phyloP scores from a whole-genome alignment of 2,329 filamentous ascomycete genomes.

The Talaromyces amestolkiae region DNA sequence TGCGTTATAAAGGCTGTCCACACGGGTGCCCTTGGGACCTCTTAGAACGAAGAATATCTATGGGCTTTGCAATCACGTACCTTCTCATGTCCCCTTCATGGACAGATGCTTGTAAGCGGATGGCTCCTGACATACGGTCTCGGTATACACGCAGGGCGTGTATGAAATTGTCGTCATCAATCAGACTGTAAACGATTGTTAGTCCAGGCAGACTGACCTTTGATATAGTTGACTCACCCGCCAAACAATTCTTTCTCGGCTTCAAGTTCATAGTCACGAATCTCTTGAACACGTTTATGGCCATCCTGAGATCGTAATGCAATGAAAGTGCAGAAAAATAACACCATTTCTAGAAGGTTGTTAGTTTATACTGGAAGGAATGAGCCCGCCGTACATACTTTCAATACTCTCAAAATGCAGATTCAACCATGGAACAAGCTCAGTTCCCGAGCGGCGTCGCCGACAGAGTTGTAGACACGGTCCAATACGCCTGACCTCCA shows the following conservation, averaged over 20 bases:
- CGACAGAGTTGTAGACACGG: conserved; percentile 42
- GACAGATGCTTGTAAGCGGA: conserved; percentile 58
- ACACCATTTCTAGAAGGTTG: conserved; percentile 48
- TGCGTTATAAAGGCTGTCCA: conserved; percentile 60
- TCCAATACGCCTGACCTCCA: conserved; percentile 38
- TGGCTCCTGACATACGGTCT: conserved; percentile 51
- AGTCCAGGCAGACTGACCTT: not conserved
- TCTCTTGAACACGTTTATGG: conserved; percentile 36
- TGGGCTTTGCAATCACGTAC: conserved; percentile 27
- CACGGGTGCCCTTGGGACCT: conserved; percentile 49
- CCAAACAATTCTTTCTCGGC: conserved; percentile 50
- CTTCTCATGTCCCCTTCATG: conserved; percentile 52
- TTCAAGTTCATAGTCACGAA: conserved; percentile 52
- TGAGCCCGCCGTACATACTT: conserved; percentile 35
- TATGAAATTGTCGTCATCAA: conserved; percentile 51
- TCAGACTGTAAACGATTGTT: conserved; percentile 40
- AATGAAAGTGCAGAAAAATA: conserved; percentile 57
- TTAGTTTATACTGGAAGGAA: not conserved
- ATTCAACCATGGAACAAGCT: conserved; percentile 52
- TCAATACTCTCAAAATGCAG: conserved; percentile 57
- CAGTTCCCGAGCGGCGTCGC: conserved; percentile 34
- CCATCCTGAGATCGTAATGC: conserved; percentile 59
- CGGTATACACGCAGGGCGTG: conserved; percentile 56
- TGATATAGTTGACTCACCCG: conserved; percentile 40
- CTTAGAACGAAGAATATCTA: not conserved